A percentile compares a stretch with the other conserved stretches of the same genome.
Conservation (phyloP, 2,329 filamentous ascomycete species). For the Colletotrichum cordylinicola region DNA sequence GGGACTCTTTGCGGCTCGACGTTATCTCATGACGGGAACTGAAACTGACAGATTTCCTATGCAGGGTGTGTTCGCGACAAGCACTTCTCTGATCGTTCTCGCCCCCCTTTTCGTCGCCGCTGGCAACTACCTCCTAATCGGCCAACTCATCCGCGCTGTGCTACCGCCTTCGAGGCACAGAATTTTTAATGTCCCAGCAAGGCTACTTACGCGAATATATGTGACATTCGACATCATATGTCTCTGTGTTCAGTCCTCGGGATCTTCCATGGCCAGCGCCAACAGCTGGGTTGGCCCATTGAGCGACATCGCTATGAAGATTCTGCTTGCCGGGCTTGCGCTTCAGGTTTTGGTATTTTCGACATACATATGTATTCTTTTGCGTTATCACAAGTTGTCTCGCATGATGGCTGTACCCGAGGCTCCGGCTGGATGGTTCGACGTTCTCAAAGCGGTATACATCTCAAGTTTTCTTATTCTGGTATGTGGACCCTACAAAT, state of each 20-base stretch:
- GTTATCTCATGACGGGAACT: neutral
- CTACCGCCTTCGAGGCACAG: constrained; percentile 37
- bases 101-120: constrained; percentile 55
- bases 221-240: constrained; percentile 50
- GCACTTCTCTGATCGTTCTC: constrained; percentile 48
- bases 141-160: constrained; percentile 46
- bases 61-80: constrained; percentile 42
- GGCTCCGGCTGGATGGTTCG: constrained; percentile 40
- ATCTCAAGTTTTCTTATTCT: constrained; percentile 50
- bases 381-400: constrained; percentile 40
- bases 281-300: constrained; percentile 45
- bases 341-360: constrained; percentile 46
- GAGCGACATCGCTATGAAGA: constrained; percentile 42
- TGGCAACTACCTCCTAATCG: constrained; percentile 56
- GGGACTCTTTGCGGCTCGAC: no score
- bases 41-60: neutral
- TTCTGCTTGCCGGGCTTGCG: constrained; percentile 47
- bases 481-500: constrained; percentile 34
- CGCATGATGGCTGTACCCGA: constrained; percentile 23
- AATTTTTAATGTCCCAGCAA: constrained; percentile 40
- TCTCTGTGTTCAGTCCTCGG: constrained; percentile 49
- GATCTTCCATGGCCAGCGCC: constrained; percentile 47
- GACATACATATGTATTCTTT: constrained; percentile 44
- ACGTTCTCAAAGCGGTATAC: constrained; percentile 46
- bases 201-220: constrained; percentile 49